Base-by-base conservation (phyloP, 176 grass and related monocot genomes). In the Ananas comosus region DNA sequence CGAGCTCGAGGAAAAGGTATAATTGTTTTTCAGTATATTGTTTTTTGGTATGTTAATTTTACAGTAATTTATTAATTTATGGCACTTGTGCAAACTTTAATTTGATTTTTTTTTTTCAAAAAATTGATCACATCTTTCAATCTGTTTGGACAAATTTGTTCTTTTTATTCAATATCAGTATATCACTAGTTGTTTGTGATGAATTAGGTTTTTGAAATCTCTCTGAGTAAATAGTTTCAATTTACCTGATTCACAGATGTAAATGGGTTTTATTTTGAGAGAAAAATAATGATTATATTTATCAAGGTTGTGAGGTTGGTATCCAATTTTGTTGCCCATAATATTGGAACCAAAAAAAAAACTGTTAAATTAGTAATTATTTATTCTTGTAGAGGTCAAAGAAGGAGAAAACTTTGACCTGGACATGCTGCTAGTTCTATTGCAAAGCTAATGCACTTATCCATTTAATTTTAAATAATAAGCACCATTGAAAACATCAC, bases 1-100 rank as follows among this genome's bases (percentile, higher is more conserved):
- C 28, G 53, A 61, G 71, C 27, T 70, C 54, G 53, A 70, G 82
- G 29, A 84, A 84, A 65, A 84, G 82, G 82, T 84, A 21, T 51
- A 24, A 51, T 77, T 53, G 23, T 59, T 49, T 19, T 13, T 52
- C 64, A 12, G 58, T 71, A 16, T 81, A 1, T 29, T 72, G 9
- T 12, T 48, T 66, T 73, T 73, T 25, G 50, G 50, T 61, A 56
- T 51, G 2, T 70, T 14, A 12, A 4, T 13, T 53, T 29, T n/a
- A 12, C 16, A 61, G 16, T 19, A 18, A 9, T 61, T 61, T 61
- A 19, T 10, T 18, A 61, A 18, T 61, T 61, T 17, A 22, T 61
- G 16, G 56, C n/a, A n/a, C 10, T 19, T 22, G 56, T 18, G 10
- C 10, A 2, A 49, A 24, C 21, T 21, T 49, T 48, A 51, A 72